Conservation (phyloP, 371 early-diverging fungal species). For the Mucor mucedo region DNA sequence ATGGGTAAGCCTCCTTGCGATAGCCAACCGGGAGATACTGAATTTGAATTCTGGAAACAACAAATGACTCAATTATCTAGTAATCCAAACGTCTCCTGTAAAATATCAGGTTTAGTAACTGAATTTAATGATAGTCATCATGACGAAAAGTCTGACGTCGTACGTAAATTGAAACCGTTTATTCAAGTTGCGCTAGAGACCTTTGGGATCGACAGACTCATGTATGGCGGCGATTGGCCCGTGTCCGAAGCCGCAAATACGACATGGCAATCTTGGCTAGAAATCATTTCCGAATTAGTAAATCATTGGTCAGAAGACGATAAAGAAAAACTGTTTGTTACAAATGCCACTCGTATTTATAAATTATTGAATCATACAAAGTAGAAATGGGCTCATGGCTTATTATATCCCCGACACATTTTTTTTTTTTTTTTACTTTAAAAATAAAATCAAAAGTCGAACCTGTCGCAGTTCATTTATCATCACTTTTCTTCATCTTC, state of each 20-base stretch:
- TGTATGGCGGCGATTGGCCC: slow-evolving; percentile 57
- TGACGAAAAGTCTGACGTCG: slow-evolving; percentile 7
- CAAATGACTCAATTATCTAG: slow-evolving; percentile 30
- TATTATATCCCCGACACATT: slow-evolving; percentile 9
- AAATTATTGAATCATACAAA: slow-evolving; percentile 9
- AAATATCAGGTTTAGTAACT: slow-evolving; percentile 48
- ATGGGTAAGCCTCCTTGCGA: slow-evolving; percentile 57
- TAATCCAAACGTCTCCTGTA: slow-evolving; percentile 42
- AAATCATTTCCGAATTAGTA: slow-evolving; percentile 30
- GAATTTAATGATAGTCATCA: slow-evolving; percentile 24
- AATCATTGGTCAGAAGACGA: slow-evolving; percentile 40
- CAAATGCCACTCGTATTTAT: slow-evolving; percentile 38
- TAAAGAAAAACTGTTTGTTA: slow-evolving; percentile 40
- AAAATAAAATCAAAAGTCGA: background rate
- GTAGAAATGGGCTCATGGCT: background rate
- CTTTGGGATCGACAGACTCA: slow-evolving; percentile 49
- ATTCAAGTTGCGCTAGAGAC: slow-evolving; percentile 37
- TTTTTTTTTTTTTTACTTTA: slow-evolving; percentile 5
- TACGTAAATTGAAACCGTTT: slow-evolving; percentile 39
- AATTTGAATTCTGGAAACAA: slow-evolving; percentile 39
- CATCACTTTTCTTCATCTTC: background rate
- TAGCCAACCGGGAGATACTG: slow-evolving; percentile 29
- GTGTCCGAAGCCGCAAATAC: slow-evolving; percentile 27
- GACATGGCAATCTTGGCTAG: slow-evolving; percentile 41
- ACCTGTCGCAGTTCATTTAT: background rate